phyloP scores from a whole-genome alignment of 208 protist genomes.

The Vickermania ingenoplastis region DNA sequence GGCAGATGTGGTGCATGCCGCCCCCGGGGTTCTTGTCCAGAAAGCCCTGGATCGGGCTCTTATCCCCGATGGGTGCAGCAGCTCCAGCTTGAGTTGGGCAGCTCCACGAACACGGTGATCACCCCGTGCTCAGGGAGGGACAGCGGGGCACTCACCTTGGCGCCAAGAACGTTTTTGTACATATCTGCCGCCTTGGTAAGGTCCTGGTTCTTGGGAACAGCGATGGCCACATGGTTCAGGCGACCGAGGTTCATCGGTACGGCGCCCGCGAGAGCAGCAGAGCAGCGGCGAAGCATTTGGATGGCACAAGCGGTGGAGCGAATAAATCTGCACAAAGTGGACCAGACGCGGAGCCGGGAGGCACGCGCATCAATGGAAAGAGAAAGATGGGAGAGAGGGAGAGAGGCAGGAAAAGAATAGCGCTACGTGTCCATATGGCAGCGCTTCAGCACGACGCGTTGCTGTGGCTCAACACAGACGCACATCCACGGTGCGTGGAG shows the following conservation, averaged over 20 bases:
- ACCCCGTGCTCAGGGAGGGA: constrained; percentile 85
- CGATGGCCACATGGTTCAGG: constrained; percentile 93
- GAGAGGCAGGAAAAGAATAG: too few species aligned
- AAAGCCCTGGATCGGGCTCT: constrained; percentile 84
- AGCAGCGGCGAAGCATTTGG: constrained; percentile 4
- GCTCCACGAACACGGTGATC: constrained; percentile 86
- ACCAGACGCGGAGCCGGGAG: too few species aligned
- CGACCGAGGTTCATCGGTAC: constrained; percentile 37
- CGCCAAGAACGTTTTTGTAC: constrained; percentile 64
- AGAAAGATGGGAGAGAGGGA: too few species aligned
- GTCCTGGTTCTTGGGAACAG: constrained; percentile 60
- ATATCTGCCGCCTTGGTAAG: constrained; percentile 40
- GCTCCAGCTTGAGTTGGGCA: constrained; percentile 89
- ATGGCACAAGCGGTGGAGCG: too few species aligned
- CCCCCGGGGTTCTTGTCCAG: constrained; percentile 83
- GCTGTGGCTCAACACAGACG: too few species aligned
- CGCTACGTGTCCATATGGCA: too few species aligned
- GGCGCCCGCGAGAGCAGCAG: constrained; percentile 2
- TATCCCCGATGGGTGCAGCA: constrained; percentile 83
- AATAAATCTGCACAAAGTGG: too few species aligned
- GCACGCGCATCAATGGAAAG: too few species aligned
- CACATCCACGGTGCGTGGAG: too few species aligned
- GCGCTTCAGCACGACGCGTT: too few species aligned
- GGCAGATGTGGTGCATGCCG: constrained; percentile 91
- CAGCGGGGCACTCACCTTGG: constrained; percentile 67